Conservation (phyloP, 768 basidiomycete species). For the Leucocoprinus sp. region DNA sequence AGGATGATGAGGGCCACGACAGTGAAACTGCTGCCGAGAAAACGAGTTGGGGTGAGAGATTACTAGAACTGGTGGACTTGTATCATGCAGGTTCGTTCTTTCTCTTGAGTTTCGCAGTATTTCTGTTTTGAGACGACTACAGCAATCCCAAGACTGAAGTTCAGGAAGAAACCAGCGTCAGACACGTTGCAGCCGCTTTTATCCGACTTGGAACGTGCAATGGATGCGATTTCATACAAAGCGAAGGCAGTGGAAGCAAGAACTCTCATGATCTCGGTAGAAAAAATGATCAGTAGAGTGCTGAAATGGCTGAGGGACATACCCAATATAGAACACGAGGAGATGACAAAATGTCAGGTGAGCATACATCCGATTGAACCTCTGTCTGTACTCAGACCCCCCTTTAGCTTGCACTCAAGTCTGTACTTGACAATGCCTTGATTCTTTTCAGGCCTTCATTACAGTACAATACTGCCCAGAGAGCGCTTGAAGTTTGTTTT, state of each 20-base stretch:
- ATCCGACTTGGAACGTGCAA: conserved; percentile 25
- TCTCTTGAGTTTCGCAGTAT: not conserved
- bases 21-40: conserved; percentile 14
- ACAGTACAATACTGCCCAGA: conserved; percentile 36
- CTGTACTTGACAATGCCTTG: conserved; percentile 15
- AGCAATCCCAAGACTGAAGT: conserved; percentile 40
- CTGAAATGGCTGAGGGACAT: conserved; percentile 23
- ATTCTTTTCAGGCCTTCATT: conserved; percentile 22
- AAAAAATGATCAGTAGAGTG: conserved; percentile 20
- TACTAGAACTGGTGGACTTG: conserved; percentile 29
- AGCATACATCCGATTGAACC: conserved; percentile 6
- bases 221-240: conserved; percentile 20
- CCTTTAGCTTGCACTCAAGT: conserved; percentile 16
- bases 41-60: conserved; percentile 22
- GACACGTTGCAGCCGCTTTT: conserved; percentile 36
- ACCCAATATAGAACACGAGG: conserved; percentile 15
- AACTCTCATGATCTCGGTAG: conserved; percentile 21
- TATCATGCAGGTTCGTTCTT: conserved; percentile 30
- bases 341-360: conserved; percentile 23
- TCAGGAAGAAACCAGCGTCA: conserved; percentile 32
- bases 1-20: conserved; percentile 20
- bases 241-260: conserved; percentile 25
- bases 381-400: not conserved
- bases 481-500: conserved; percentile 35
- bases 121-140: not conserved